Base-by-base conservation (phyloP, 768 basidiomycete species). In the Tulasnella sp. region DNA sequence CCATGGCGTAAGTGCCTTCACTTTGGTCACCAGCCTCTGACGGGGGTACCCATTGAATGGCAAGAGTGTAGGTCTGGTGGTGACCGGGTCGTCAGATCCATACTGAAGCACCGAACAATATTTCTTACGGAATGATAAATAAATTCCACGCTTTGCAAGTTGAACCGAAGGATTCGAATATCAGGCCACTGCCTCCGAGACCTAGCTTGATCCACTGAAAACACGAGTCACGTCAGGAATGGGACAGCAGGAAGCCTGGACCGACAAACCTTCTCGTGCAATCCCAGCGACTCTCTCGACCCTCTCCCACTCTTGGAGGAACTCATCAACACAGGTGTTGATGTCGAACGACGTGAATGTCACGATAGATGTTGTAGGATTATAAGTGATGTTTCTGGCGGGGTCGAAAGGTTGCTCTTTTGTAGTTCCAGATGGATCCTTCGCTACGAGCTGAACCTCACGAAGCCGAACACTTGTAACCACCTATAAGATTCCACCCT, bases 211-310 rank as follows among this genome's bases (percentile, higher is more conserved):
- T 93, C 90, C 92, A 97, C 93, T 84, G 94, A 92, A 7, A 93
- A 94, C 58, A 97, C 96, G 95, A 80, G 4, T 75, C 24, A 76
- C 3, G 58, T 16, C 74, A n/a, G 20, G 28, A 50, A 73, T 20
- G 37, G 73, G 24, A 28, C 72, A 31, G 7, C 42, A 40, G 28
- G 8, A 40, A 79, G 46, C 20, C 22, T 18, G 6, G 9, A 4
- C 83, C 88, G 80, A 44, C 31, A 18, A 76, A 94, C 95, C 91
- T 87, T 96, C 94, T 81, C 95, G 91, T 18, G 96, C 96, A 79
- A 97, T 96, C 40, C 96, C 94, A 18, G 96, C 94, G 90, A 96
- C 96, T 86, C 96, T 97, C 28, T 94, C 95, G 42, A 97, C 94
- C 72, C 93, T 89, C 58, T 94, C 94, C 95, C 96, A 97, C 85